Evolutionary conservation across 2,329 filamentous ascomycete species (phyloP), one percentile per base, ranked within the genome.

Genomic region (Apiospora arundinis): DNA sequence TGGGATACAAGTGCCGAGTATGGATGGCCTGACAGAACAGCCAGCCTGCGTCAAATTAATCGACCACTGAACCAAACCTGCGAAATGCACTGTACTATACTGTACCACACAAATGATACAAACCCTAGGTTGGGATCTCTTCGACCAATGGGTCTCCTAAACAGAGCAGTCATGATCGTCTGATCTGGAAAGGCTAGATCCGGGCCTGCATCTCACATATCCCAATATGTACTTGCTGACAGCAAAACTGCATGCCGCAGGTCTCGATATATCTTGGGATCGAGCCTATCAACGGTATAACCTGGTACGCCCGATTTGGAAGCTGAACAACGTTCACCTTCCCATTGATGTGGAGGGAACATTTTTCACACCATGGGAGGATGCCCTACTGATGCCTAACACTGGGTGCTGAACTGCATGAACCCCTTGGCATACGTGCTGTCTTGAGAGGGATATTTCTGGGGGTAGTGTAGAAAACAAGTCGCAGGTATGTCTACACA

Each of bases 161-260:
- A 60, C 52, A 37, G 28, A 37, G 37, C 16, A 60, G 52, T 21
- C 52, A 60, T 60, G 16, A 60, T 60, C 52, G 16, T 60, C 28
- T 37, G 56, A 63, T 63, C 56, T 63, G 56, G 32, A 63, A 40
- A 40, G 56, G 56, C 56, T 63, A 63, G 56, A 63, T 63, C 56
- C 56, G 56, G 56, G 56, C 28, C 32, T 63, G 32, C 32, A 63
- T 63, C 56, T 63, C 32, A 63, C 28, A 60, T 40, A n/a, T 63
- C 32, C 56, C 21, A 63, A 63, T 40, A 40, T 21, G 56, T 63
- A 40, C 18, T 63, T 63, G 28, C 56, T 40, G 56, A 37, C 52
- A 60, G 16, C 52, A 60, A 60, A 21, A 37, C 16, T n/a, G 28
- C 18, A 37, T 60, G 52, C 28, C 52, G 28, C 18, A 60, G 16